A percentile compares a stretch with the other conserved stretches of the same genome.
Conservation (phyloP, 495 filamentous ascomycete species). For the Daldinia concentrica region DNA sequence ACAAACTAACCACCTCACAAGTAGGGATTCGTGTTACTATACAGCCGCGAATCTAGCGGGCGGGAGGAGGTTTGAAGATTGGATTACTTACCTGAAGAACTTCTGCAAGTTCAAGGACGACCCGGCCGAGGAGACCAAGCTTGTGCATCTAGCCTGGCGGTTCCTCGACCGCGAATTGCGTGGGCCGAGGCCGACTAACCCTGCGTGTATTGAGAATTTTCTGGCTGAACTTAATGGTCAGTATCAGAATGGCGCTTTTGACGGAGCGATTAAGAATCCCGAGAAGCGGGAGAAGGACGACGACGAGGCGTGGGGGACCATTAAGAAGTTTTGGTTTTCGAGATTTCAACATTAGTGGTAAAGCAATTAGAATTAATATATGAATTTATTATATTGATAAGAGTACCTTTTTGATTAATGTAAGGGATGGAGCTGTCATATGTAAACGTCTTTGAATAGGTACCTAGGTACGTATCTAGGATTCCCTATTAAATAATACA, state of each 20-base stretch:
- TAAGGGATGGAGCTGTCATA: neutral
- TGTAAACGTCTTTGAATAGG: neutral
- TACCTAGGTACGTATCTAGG: too few species aligned
- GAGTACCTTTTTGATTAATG: neutral
- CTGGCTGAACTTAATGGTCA: conserved; percentile 19
- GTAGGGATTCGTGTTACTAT: conserved; percentile 34
- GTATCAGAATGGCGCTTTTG: conserved; percentile 20
- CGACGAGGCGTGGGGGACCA: conserved; percentile 30
- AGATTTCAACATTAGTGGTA: conserved; percentile 17
- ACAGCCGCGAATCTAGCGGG: conserved; percentile 25
- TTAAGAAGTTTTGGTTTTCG: conserved; percentile 35
- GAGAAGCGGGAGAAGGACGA: conserved; percentile 33
- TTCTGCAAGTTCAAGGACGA: conserved; percentile 32
- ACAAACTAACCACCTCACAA: conserved; percentile 4
- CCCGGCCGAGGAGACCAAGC: conserved; percentile 35
- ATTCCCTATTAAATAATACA: neutral
- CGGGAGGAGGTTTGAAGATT: conserved; percentile 34
- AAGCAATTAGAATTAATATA: neutral
- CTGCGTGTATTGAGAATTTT: conserved; percentile 28
- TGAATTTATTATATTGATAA: neutral
- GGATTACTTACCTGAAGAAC: conserved; percentile 26
- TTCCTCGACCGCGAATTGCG: conserved; percentile 43
- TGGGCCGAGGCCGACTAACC: conserved; percentile 22
- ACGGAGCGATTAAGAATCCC: conserved; percentile 14
- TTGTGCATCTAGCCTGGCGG: conserved; percentile 39